Evolutionary conservation across 441 rosid genomes (phyloP).

Genomic region (Pelargonium citronellum): DNA sequence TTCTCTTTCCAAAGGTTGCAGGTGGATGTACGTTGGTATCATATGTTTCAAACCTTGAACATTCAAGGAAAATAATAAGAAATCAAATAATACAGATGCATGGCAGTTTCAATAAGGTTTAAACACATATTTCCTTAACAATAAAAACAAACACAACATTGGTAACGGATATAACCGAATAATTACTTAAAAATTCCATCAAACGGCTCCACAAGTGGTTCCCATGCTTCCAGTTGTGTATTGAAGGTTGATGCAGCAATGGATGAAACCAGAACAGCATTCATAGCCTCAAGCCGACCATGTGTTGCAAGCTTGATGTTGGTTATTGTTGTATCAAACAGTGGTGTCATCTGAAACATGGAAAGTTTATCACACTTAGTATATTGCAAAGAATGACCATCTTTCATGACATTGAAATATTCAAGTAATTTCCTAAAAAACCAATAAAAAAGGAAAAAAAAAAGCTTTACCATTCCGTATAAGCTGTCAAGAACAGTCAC

Average conservation of each 20-base stretch:
- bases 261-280: constrained; percentile 88
- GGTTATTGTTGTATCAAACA: constrained; percentile 80
- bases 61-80: constrained; percentile 12
- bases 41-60: constrained; percentile 82
- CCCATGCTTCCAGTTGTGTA: constrained; percentile 96
- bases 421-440: not conserved
- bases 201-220: constrained; percentile 96
- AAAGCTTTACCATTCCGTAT: constrained; percentile 72
- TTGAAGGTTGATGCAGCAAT: constrained; percentile 97
- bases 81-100: constrained; percentile 13
- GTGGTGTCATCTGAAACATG: constrained; percentile 79
- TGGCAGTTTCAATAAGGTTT: not conserved
- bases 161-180: constrained; percentile 18
- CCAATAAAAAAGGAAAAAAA: not conserved
- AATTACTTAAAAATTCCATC: constrained; percentile 98
- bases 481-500: constrained; percentile 81
- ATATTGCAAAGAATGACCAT: not conserved
- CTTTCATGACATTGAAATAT: not conserved
- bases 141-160: constrained; percentile 13
- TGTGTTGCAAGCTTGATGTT: constrained; percentile 97
- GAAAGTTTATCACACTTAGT: constrained; percentile 24
- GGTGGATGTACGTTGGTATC: constrained; percentile 52
- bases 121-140: not conserved
- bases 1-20: constrained; percentile 68
- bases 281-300: constrained; percentile 92